These are phyloP conservation scores for maize (Zea mays) DNA, from an alignment of 176 grass and related monocot species.

Conservation along the genomic window DNA sequence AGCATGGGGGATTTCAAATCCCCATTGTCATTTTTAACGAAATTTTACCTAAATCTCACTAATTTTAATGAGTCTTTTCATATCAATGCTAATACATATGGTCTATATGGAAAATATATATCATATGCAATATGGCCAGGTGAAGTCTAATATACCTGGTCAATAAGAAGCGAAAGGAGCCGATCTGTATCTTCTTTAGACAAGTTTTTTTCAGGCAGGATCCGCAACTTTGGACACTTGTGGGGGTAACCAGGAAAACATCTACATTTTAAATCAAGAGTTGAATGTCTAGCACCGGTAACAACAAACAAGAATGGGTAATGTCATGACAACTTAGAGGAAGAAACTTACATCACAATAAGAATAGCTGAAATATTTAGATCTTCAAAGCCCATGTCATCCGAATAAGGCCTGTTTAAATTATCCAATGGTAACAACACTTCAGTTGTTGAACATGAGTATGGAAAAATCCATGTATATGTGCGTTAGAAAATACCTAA, in stretches of 20 bases:
- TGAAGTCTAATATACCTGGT: slow-evolving; percentile 60
- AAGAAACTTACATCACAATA: slow-evolving; percentile 60
- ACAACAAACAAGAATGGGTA: slow-evolving; percentile 4
- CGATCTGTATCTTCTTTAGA: slow-evolving; percentile 70
- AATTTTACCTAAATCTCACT: neutral
- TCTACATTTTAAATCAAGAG: slow-evolving; percentile 49
- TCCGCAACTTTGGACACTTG: slow-evolving; percentile 87
- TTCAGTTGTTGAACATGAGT: slow-evolving; percentile 16
- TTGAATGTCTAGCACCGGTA: slow-evolving; percentile 34
- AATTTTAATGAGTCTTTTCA: slow-evolving; percentile 26
- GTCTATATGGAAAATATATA: neutral
- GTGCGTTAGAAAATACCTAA: slow-evolving; percentile 57
- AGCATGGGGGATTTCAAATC: neutral
- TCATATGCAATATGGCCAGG: slow-evolving; percentile 8
- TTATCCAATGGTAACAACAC: slow-evolving; percentile 20
- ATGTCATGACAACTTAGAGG: neutral
- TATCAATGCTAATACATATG: neutral
- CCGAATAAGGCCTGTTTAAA: slow-evolving; percentile 79
- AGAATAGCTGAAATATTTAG: slow-evolving; percentile 69
- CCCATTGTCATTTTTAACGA: neutral
- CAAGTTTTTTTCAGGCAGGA: slow-evolving; percentile 70
- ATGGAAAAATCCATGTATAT: slow-evolving; percentile 19
- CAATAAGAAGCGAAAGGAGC: slow-evolving; percentile 73
- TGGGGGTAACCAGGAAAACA: slow-evolving; percentile 92
- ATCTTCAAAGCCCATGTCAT: slow-evolving; percentile 64